Evolutionary conservation across 2,329 filamentous ascomycete genomes (phyloP), one percentile per base, ranked within the genome.

Genomic region (Fusarium cicatricum): DNA sequence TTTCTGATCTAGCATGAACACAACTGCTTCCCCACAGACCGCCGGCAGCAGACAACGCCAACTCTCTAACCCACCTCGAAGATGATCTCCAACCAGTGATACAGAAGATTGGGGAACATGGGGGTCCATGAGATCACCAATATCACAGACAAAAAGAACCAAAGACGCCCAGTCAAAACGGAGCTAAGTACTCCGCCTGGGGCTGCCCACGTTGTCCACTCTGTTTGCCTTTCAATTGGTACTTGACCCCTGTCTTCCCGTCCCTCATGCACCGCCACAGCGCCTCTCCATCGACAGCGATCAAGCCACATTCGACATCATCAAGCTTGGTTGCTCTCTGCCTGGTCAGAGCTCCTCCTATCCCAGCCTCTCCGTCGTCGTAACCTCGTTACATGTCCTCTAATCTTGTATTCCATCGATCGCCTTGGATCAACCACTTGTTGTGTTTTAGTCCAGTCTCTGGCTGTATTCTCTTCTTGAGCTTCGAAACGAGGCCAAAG

Each of bases 41-140:
- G 17, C 38, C 14, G 14, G 16, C 38, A n/a, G 54, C 42, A 33
- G 46, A 52, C 36, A 23, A 52, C 36, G 45, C 59, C 44, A 51
- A 43, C 31, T 42, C 40, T 41, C 17, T 40, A 52, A 47, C 46
- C 29, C 31, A 59, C 49, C 23, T 50, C 55, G 46, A 29, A 38
- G n/a, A 49, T 48, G 23, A 49, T 53, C 45, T 53, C 47, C 40
- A 60, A 40, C 51, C 55, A 62, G 46, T 57, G 31, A 63, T 49
- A 53, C 43, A 60, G 36, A 45, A 60, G 46, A 47, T 60, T 54
- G 41, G 45, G 34, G 59, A 42, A 42, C 47, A 63, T 60, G 45
- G 41, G 57, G 45, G 54, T 48, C 59, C 38, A 52, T 63, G 59
- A 55, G 45, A 62, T 41, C 44, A 60, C 49, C 55, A 60, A 37